phyloP scores from a whole-genome alignment of 2,329 filamentous ascomycete genomes.

The Nigrospora osmanthi region DNA sequence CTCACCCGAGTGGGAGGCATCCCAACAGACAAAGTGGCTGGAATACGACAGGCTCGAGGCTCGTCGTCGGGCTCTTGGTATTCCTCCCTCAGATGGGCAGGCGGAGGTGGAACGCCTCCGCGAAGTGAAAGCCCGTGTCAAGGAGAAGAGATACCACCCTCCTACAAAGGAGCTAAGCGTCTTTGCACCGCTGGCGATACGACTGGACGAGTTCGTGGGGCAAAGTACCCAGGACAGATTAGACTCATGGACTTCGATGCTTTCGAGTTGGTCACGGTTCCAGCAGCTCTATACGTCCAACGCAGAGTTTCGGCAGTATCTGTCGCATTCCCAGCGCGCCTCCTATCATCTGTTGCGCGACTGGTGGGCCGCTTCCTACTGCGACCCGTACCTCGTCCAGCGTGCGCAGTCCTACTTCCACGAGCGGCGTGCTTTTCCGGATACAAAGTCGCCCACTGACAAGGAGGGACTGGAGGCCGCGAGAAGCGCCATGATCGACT shows the following conservation, averaged over 20 bases:
- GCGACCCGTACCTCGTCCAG: neutral
- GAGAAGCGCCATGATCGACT: too few relatives aligned
- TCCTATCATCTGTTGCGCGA: neutral
- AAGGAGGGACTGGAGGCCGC: neutral
- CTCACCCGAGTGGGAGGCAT: neutral
- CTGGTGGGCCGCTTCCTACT: neutral
- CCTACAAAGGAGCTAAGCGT: neutral
- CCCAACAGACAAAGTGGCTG: neutral
- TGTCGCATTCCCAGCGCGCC: neutral
- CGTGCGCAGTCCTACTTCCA: neutral
- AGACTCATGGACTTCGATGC: neutral
- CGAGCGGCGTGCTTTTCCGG: neutral
- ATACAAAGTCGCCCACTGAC: neutral
- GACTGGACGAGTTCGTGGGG: neutral
- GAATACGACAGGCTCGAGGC: neutral
- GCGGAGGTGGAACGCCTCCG: neutral
- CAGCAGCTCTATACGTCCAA: neutral
- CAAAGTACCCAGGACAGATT: neutral
- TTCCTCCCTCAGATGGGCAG: neutral
- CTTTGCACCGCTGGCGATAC: neutral
- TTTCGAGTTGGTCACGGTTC: neutral
- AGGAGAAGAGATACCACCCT: neutral
- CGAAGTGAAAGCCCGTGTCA: neutral
- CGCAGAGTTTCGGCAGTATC: neutral
- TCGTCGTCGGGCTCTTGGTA: neutral